These are phyloP conservation scores for Astrothelium macrocarpum DNA, from an alignment of 495 filamentous ascomycete species.

Conservation along the genomic window DNA sequence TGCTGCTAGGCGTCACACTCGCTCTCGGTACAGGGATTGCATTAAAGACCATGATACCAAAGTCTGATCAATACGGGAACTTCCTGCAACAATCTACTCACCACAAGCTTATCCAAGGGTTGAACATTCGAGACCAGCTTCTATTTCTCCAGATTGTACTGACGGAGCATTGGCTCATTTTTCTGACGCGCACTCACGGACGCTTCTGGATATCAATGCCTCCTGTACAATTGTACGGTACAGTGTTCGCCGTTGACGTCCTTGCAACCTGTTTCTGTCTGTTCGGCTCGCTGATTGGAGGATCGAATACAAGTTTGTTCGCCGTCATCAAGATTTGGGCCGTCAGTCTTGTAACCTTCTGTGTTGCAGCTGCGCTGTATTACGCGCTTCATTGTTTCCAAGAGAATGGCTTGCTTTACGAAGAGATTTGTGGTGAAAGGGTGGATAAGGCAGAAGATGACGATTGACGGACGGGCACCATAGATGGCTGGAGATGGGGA, in stretches of 20 bases:
- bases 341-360: not conserved
- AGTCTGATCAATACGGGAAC: constrained; percentile 50
- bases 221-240: constrained; percentile 59
- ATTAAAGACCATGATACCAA: constrained; percentile 54
- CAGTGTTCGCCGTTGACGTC: constrained; percentile 60
- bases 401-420: not conserved
- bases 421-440: not conserved
- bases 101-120: constrained; percentile 46
- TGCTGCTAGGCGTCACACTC: constrained; percentile 55
- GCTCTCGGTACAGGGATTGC: constrained; percentile 60
- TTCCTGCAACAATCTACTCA: not conserved
- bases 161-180: constrained; percentile 71
- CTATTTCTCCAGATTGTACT: constrained; percentile 65
- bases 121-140: constrained; percentile 58
- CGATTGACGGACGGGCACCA: not conserved
- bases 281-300: constrained; percentile 57
- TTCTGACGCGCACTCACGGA: constrained; percentile 56
- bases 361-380: not conserved
- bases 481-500: not conserved
- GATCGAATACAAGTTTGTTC: not conserved
- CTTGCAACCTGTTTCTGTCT: constrained; percentile 61
- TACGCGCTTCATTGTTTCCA: not conserved
- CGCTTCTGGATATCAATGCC: constrained; percentile 49
- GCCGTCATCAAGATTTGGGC: not conserved
- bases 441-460: not conserved